A percentile compares a stretch with the other conserved stretches of the same genome.
Conservation (phyloP, 2,329 filamentous ascomycete genomes). For the Beauveria bassiana region DNA sequence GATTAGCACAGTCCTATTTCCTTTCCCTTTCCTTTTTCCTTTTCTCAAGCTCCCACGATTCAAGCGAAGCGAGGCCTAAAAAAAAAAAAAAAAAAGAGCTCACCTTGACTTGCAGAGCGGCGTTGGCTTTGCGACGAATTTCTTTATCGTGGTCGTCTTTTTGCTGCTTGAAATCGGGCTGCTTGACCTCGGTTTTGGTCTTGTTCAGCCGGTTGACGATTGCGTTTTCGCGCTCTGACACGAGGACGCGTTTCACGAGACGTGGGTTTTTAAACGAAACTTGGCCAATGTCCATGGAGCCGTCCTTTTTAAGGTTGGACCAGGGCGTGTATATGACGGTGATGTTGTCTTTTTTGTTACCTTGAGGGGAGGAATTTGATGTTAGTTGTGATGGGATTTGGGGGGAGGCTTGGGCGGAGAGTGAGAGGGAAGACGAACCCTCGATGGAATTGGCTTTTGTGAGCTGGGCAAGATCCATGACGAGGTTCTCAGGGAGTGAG, state of each 20-base stretch:
- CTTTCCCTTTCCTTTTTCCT: no score
- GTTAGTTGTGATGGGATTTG: no score
- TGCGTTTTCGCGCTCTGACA: constrained; percentile 73
- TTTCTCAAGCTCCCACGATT: background rate
- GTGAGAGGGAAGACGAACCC: constrained; percentile 42
- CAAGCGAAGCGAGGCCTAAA: background rate
- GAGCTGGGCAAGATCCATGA: constrained; percentile 88
- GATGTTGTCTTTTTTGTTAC: constrained; percentile 98
- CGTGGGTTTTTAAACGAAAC: constrained; percentile 77
- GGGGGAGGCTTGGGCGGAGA: background rate
- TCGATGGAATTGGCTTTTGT: constrained; percentile 99
- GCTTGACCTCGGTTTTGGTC: constrained; percentile 77
- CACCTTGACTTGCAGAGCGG: constrained; percentile 54
- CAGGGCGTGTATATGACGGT: constrained; percentile 96
- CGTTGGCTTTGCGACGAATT: constrained; percentile 64
- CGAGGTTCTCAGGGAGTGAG: constrained; percentile 61
- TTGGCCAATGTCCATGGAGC: constrained; percentile 90
- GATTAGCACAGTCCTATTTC: background rate
- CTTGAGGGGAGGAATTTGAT: constrained; percentile 21
- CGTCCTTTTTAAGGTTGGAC: constrained; percentile 92
- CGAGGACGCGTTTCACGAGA: constrained; percentile 72
- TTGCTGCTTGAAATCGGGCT: constrained; percentile 72
- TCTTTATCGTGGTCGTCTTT: constrained; percentile 68
- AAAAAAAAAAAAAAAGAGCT: background rate
- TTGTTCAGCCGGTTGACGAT: constrained; percentile 98